Evolutionary conservation across 306 rosid species (phyloP), one percentile per base, ranked within the genome.

Genomic region (Chamaecrista fasciculata): DNA sequence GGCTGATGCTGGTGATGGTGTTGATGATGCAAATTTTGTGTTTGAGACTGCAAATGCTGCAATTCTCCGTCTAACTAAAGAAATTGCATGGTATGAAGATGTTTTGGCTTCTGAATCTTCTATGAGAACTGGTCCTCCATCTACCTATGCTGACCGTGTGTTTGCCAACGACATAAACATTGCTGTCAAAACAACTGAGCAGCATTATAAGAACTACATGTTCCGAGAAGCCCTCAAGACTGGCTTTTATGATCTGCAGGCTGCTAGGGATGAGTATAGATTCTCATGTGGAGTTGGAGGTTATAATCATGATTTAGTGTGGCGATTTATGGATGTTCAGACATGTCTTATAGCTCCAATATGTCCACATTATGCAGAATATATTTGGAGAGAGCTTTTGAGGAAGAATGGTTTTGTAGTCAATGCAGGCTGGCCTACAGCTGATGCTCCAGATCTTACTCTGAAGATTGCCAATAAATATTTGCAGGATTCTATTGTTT

Each of bases 1-100:
- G 86, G 98, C 98, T 44, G 95, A 89, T 87, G 98, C 98, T 50
- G 96, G 98, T 26, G 96, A 92, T 80, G 98, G 96, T 3, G 88
- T 89, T 55, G 98, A 92, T 49, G 96, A 89, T 83, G 98, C 96
- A 52, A 92, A 89, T 87, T 92, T 92, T 78, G 98, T 82, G 24
- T 89, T 87, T 65, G 95, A 92, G 70, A 89, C 96, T 48, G 98
- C 92, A 53, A 87, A 92, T 79, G 90, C 98, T 46, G 98, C 96
- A 49, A 92, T 92, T 74, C 79, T 87, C 19, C 80, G 89, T 42
- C 94, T 92, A 55, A 87, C 98, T 25, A 92, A 87, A 71, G 98
- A 92, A 77, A 74, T 92, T 20, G 73, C 92, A 8, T 92, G 95
- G 96, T 89, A 86, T 85, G 95, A 92, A 81, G 96, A 86, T 19